Percentiles rank a stretch among this genome's conserved stretches.
Evolutionary conservation across 2,329 filamentous ascomycete species (phyloP).

Genomic region (Phialophora chinensis): DNA sequence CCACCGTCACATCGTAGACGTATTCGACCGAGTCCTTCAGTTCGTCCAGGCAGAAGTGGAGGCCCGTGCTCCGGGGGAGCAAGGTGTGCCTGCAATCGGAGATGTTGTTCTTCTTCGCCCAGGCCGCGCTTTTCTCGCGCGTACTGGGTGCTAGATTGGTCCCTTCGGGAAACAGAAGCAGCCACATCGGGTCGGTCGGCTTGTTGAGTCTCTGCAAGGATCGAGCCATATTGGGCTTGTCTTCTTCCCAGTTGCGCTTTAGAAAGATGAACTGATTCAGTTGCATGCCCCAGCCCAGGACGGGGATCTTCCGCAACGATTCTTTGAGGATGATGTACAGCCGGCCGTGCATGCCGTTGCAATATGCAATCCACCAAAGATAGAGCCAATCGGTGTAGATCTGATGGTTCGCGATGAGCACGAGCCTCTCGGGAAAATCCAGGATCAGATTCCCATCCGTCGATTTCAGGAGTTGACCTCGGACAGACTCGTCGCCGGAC

Average conservation of each 20-base stretch:
- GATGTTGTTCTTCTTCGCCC: slow-evolving; percentile 77
- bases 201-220: slow-evolving; percentile 73
- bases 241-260: slow-evolving; percentile 84
- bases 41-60: slow-evolving; percentile 79
- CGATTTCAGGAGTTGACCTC: slow-evolving; percentile 73
- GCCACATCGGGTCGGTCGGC: slow-evolving; percentile 77
- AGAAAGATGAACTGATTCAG: slow-evolving; percentile 92
- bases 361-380: slow-evolving; percentile 93
- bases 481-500: slow-evolving; percentile 80
- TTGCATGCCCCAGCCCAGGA: slow-evolving; percentile 80
- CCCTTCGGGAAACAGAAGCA: slow-evolving; percentile 85
- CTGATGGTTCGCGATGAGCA: slow-evolving; percentile 88
- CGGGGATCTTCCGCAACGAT: slow-evolving; percentile 78
- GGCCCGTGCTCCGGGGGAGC: slow-evolving; percentile 78
- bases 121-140: slow-evolving; percentile 71
- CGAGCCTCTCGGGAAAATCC: slow-evolving; percentile 78
- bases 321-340: slow-evolving; percentile 92
- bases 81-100: slow-evolving; percentile 76
- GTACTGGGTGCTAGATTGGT: slow-evolving; percentile 79
- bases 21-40: slow-evolving; percentile 77
- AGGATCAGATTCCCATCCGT: slow-evolving; percentile 76
- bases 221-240: slow-evolving; percentile 75
- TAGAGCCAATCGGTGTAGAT: slow-evolving; percentile 93
- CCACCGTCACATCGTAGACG: slow-evolving; percentile 69
- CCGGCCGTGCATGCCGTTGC: slow-evolving; percentile 80